Evolutionary conservation across 192 early-diverging fungal species (phyloP), one percentile per base, ranked within the genome.

Genomic region (Umbelopsis sp.): DNA sequence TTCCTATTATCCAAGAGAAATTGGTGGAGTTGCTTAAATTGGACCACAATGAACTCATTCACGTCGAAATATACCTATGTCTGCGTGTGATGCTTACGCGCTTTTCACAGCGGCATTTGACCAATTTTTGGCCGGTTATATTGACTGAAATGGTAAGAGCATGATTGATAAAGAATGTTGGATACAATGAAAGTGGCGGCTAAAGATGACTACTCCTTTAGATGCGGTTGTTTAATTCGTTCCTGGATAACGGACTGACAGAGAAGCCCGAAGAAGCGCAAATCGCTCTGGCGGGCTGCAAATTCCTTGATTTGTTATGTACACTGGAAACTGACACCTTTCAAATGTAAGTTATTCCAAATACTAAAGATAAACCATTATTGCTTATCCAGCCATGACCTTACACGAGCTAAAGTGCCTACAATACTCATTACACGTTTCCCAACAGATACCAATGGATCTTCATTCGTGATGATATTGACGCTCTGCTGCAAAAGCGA

Each of bases 61-160:
- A 95, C 68, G 82, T 87, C 5, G 95, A 95, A 76, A 92, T 94
- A 20, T 95, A 94, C 69, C 68, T 95, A 9, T 95, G 91, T 69
- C 72, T 97, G 23, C 86, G 95, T 33, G 87, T 95, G 13, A 71
- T 97, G 15, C 76, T 97, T 21, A 88, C 90, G 47, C 84, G 94
- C 16, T 81, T 97, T 46, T 91, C 93, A 9, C 86, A 87, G 22
- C 86, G 91, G 69, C 94, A 93, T 73, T 83, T 97, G 71, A 82
- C 92, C 44, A 95, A 92, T 71, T 93, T 97, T 73, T 96, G 93
- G 94, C 95, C 95, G 1, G 91, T 94, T 33, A 81, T 97, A 7
- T 76, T 97, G 6, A 93, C 94, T 2, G 95, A 97, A 74, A 80
- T 96, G 66, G 92, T 94, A 80, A 77, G 80, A 58, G 21, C 18